Evolutionary conservation across 768 basidiomycete species (phyloP), one percentile per base, ranked within the genome.

Genomic region (Trametes cinnabarina): DNA sequence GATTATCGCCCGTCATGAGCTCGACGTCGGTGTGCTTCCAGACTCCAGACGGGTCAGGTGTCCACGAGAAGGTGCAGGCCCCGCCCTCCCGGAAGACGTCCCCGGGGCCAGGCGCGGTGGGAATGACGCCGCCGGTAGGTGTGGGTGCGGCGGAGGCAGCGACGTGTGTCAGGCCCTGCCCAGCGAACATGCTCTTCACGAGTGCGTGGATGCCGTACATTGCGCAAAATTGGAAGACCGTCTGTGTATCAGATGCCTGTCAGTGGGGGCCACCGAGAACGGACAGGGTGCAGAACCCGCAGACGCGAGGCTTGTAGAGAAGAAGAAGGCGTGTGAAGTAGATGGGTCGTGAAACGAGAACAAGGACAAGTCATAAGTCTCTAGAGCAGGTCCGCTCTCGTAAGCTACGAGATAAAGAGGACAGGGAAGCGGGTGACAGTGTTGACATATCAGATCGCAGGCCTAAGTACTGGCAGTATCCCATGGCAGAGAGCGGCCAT

Each of bases 1-100:
- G 71, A 73, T 94, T 92, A 66, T 79, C 68, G 2, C 91, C 92
- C 1, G 87, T 86, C 90, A 90, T 92, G 69, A 93, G 81, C 69
- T 90, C 76, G 57, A 94, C 88, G 60, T 77, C 72, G 82, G 87
- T 90, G 57, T 75, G 70, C 68, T 80, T 84, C 92, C 92, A 94
- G 17, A 59, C 62, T 23, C 84, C 83, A 8, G 80, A 78, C 3
- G 71, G 56, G 65, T 91, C 90, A 3, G 75, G 78, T 0, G 66
- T 66, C 92, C 91, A 94, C 8, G 69, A 65, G 42, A 87, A 76
- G 23, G 68, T 63, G 66, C 90, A 93, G 1, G 72, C 65, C 6
- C 68, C 46, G 20, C 89, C 90, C 51, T 79, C 74, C 34, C 81
- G 80, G 76, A 79, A 88, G 19, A 78, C 65, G 39, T 78, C 73